phyloP scores from a whole-genome alignment of 192 early-diverging fungal species.

The Gryganskiella cystojenkinii region DNA sequence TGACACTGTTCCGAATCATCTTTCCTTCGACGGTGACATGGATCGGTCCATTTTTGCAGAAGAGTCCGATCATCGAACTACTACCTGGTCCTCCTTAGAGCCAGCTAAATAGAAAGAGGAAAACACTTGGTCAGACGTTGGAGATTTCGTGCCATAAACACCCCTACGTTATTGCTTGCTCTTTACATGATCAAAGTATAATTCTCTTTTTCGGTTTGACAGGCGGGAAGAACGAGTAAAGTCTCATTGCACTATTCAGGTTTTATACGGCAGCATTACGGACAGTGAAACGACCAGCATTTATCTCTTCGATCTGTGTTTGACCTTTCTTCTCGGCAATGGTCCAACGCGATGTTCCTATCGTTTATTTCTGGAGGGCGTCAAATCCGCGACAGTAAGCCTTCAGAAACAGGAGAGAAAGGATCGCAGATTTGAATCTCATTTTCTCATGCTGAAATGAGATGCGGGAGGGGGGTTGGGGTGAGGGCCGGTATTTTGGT shows the following conservation, averaged over 20 bases:
- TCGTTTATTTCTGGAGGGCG: too few species aligned
- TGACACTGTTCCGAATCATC: slow-evolving; percentile 58
- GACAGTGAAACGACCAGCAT: too few species aligned
- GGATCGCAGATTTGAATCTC: too few species aligned
- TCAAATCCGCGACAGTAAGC: too few species aligned
- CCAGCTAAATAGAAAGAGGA: slow-evolving; percentile 56
- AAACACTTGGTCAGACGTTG: neutral
- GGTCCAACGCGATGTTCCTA: too few species aligned
- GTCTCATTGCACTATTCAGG: slow-evolving; percentile 28
- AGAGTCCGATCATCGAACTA: slow-evolving; percentile 83
- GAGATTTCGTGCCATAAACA: neutral
- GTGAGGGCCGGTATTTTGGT: too few species aligned
- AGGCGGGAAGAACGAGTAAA: slow-evolving; percentile 87
- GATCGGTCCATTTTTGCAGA: slow-evolving; percentile 78
- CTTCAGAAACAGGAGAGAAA: too few species aligned
- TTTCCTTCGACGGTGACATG: slow-evolving; percentile 64
- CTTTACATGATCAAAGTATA: slow-evolving; percentile 75
- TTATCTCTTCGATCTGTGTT: too few species aligned
- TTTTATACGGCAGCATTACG: too few species aligned
- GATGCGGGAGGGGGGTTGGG: too few species aligned
- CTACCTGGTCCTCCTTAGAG: slow-evolving; percentile 88
- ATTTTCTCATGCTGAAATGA: too few species aligned
- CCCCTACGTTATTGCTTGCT: neutral
- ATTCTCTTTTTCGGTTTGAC: slow-evolving; percentile 64
- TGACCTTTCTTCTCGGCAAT: too few species aligned